Evolutionary conservation across 768 basidiomycete genomes (phyloP).

Genomic region (Leccinum truebloodii): DNA sequence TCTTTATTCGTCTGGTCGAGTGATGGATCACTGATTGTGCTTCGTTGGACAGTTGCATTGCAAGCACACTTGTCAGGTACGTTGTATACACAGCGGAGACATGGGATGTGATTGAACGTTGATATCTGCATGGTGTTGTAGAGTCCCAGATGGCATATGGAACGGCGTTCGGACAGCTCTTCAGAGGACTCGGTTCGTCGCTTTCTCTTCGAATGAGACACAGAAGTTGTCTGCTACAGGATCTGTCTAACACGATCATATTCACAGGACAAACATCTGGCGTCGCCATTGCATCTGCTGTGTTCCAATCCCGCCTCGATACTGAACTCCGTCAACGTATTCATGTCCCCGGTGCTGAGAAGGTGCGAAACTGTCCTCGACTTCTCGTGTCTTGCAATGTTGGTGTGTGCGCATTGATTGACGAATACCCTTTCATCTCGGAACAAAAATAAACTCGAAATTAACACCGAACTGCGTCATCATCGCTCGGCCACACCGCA

Average conservation of each 20-base stretch:
- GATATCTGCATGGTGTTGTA: not conserved
- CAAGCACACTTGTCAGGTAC: slow-evolving; percentile 8
- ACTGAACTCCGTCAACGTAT: slow-evolving; percentile 18
- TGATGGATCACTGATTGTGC: not conserved
- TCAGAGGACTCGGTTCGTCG: slow-evolving; percentile 22
- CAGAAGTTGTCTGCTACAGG: not conserved
- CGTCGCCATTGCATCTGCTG: slow-evolving; percentile 23
- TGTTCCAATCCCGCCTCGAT: slow-evolving; percentile 22
- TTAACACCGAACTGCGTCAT: not conserved
- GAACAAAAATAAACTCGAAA: not conserved
- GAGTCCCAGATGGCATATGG: slow-evolving; percentile 25
- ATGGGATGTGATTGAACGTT: not conserved
- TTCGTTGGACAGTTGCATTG: slow-evolving; percentile 5
- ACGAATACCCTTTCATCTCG: not conserved
- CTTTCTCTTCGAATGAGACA: not conserved
- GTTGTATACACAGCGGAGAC: not conserved
- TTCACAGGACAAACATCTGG: slow-evolving; percentile 23
- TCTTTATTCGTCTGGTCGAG: not conserved
- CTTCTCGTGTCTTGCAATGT: not conserved
- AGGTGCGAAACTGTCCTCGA: not conserved
- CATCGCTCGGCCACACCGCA: not conserved
- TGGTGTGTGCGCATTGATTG: not conserved
- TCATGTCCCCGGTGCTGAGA: slow-evolving; percentile 10
- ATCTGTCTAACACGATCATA: not conserved
- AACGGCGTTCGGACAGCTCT: slow-evolving; percentile 26